Evolutionary conservation across 306 rosid species (phyloP).

Genomic region (Alnus rubra): DNA sequence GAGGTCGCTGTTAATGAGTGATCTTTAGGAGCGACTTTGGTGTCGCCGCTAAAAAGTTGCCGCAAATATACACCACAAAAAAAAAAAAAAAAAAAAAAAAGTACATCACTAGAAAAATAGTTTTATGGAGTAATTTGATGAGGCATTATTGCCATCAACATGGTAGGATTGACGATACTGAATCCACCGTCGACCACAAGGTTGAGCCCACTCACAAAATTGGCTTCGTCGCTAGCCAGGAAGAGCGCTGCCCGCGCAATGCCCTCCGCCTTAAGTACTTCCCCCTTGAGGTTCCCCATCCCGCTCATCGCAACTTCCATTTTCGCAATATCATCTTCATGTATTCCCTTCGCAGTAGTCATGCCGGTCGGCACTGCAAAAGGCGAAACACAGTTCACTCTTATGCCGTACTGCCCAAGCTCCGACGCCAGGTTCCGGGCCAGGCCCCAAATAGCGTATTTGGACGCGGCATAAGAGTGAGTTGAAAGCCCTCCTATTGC

Average conservation of each 20-base stretch:
- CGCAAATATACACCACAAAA: too few relatives aligned
- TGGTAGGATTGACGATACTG: too few relatives aligned
- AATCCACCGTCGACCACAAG: constrained; percentile 26
- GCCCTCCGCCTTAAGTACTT: neutral
- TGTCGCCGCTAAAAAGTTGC: too few relatives aligned
- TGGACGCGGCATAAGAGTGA: neutral
- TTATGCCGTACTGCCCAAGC: neutral
- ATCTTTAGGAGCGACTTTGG: too few relatives aligned
- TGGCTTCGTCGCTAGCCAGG: constrained; percentile 23
- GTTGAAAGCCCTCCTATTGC: neutral
- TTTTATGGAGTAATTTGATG: too few relatives aligned
- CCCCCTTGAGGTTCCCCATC: neutral
- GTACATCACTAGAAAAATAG: too few relatives aligned
- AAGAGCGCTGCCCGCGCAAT: neutral
- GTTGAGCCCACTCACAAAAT: constrained; percentile 27
- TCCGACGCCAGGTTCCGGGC: neutral
- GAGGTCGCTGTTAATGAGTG: too few relatives aligned
- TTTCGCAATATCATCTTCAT: neutral
- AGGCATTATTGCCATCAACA: too few relatives aligned
- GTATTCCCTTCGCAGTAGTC: too few relatives aligned
- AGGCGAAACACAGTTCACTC: neutral
- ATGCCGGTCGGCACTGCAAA: neutral
- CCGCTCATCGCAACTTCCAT: neutral
- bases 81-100: too few relatives aligned
- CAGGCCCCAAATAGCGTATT: neutral